Base-by-base conservation (phyloP, 176 grass and related monocot genomes). In the Raddia distichophylla region DNA sequence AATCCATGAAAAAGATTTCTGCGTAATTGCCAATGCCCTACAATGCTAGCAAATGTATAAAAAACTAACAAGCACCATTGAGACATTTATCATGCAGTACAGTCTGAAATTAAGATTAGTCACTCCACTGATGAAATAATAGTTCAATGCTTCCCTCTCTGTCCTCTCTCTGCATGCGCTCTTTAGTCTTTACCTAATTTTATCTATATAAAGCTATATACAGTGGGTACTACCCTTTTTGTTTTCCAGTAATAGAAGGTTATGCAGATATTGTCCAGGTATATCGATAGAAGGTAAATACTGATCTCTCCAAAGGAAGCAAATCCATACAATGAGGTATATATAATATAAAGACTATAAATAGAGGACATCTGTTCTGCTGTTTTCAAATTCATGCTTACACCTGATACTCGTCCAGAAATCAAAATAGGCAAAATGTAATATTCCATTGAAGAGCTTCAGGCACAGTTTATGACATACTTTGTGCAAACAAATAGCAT, bases 401-500 rank as follows among this genome's bases (percentile, higher is more conserved):
- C 15, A 45, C 10, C 37, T 43, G 18, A 56, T 37, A 67, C 18
- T 55, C 67, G 49, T 55, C 6, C 19, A 54, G 15, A 48, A 67
- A 58, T 80, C 45, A 61, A 81, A 11, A 44, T 49, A 40, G 16
- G 3, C 34, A 61, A 10, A 72, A 20, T 53, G 71, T 74, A 18
- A 73, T 8, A 73, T 69, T 63, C 8, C 59, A 83, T n/a, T 22
- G n/a, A 74, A 64, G 58, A 64, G 56, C 58, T 61, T 82, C 10
- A 73, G 80, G 14, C 9, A 82, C 18, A 64, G 18, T 63, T 54
- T 20, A 58, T 47, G 14, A 45, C 32, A 20, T 49, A 57, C 45
- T 78, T 77, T 62, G 10, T 43, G 32, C 44, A 72, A 75, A 62
- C 11, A 53, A 70, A 44, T 45, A 79, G 40, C 52, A 79, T 79